Conservation (phyloP, 2,329 filamentous ascomycete genomes). For the Xylaria sp. region DNA sequence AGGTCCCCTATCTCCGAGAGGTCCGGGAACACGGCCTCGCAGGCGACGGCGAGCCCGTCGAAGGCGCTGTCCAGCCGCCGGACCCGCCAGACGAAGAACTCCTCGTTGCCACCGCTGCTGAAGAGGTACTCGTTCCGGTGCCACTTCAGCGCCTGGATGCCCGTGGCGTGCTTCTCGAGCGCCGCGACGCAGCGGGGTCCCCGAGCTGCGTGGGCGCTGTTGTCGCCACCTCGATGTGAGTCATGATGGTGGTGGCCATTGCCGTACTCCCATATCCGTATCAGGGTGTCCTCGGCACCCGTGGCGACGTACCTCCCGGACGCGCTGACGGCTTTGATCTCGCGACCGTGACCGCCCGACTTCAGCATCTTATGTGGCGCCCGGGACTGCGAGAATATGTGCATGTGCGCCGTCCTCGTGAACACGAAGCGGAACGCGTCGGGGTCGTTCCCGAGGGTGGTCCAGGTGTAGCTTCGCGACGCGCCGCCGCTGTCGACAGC, state of each 20-base stretch:
- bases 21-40: constrained; percentile 58
- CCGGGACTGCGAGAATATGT: constrained; percentile 48
- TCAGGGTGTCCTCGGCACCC: constrained; percentile 71
- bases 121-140: constrained; percentile 73
- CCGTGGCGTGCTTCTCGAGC: constrained; percentile 77
- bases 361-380: constrained; percentile 56
- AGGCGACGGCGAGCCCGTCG: constrained; percentile 55
- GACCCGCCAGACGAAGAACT: constrained; percentile 84
- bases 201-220: not conserved
- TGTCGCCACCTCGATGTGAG: constrained; percentile 22
- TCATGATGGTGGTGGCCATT: constrained; percentile 4
- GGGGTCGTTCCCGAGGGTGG: constrained; percentile 32
- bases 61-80: constrained; percentile 53
- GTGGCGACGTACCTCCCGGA: constrained; percentile 57
- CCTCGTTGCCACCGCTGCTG: constrained; percentile 84
- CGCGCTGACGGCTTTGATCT: constrained; percentile 64
- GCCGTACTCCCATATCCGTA: constrained; percentile 69
- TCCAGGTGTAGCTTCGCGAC: constrained; percentile 71
- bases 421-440: constrained; percentile 64
- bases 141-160: constrained; percentile 82
- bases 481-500: constrained; percentile 81
- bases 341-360: constrained; percentile 78
- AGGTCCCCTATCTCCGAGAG: constrained; percentile 64
- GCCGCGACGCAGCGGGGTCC: constrained; percentile 58
- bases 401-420: constrained; percentile 66